Evolutionary conservation across 139 green algal species (phyloP), one percentile per base, ranked within the genome.

Genomic region (Pleodorina starrii): DNA sequence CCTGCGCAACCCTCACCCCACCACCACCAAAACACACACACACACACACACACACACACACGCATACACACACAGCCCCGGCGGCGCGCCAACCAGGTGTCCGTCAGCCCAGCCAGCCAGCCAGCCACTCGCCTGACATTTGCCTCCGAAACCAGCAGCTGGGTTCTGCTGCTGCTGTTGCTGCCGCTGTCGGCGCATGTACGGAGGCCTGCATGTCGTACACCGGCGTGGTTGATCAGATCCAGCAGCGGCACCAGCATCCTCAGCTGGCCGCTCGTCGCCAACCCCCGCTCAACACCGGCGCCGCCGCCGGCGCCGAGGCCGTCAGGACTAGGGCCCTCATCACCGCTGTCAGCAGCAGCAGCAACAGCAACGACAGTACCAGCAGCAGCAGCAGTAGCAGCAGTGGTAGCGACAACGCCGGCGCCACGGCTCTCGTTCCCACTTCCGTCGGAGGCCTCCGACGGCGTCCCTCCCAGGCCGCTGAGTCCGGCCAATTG

Each of bases 191-290:
- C 35, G 54, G 25, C 54, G 54, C 29, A 5, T 5, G 16, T 29
- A 27, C 42, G n/a, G 40, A 57, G 38, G 11, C 79, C 27, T 36
- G n/a, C 38, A 4, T 27, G 25, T 57, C 38, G 57, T 16, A 23
- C 36, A 60, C 35, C 21, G 3, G 51, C 32, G 50, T 86, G 79
- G 40, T 86, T 86, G 19, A 86, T 86, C 40, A 86, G 14, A 57
- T 86, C 79, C 57, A 76, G 59, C 59, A 86, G 42, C 10, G 79
- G 79, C 59, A 86, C 79, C 57, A 86, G 40, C 57, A 86, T 46
- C 4, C 79, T 57, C 40, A 86, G 25, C 59, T 86, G 44, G 36
- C 78, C 78, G n/a, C 76, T 44, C 29, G 76, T n/a, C 11, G 36
- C 76, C 11, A 43, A 6, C 27, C 6, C 25, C 29, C 54, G 5